phyloP scores from a whole-genome alignment of 2,329 filamentous ascomycete species.

The Aspergillus quadrilineatus region DNA sequence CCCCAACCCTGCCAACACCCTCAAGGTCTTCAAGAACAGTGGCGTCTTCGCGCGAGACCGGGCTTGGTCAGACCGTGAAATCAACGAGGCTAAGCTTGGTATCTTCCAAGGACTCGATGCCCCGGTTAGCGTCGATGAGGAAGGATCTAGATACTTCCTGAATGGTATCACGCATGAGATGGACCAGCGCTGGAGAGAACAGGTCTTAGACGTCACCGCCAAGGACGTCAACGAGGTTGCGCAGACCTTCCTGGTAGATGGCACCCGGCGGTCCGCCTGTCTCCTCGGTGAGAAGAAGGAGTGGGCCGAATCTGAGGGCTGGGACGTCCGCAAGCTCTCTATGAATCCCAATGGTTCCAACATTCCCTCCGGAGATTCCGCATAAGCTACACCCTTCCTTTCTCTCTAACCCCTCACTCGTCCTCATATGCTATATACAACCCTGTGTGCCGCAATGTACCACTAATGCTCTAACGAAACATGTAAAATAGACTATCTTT shows the following conservation, averaged over 20 bases:
- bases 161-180: slow-evolving; percentile 84
- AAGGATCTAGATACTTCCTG: slow-evolving; percentile 83
- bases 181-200: slow-evolving; percentile 79
- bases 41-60: slow-evolving; percentile 81
- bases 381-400: slow-evolving; percentile 17
- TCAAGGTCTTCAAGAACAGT: slow-evolving; percentile 79
- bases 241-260: slow-evolving; percentile 74
- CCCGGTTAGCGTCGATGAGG: slow-evolving; percentile 78
- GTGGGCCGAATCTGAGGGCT: slow-evolving; percentile 67
- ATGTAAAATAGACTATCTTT: slow-evolving; percentile 23
- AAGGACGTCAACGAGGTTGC: slow-evolving; percentile 79
- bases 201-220: slow-evolving; percentile 79
- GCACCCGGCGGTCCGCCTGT: slow-evolving; percentile 60
- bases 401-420: neutral
- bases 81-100: slow-evolving; percentile 94
- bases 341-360: slow-evolving; percentile 47
- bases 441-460: slow-evolving; percentile 13
- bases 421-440: neutral
- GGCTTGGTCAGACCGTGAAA: slow-evolving; percentile 76
- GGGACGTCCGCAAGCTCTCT: slow-evolving; percentile 73
- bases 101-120: slow-evolving; percentile 92
- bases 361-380: slow-evolving; percentile 19
- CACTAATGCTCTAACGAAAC: slow-evolving; percentile 18
- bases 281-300: slow-evolving; percentile 82
- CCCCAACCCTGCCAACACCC: slow-evolving; percentile 85